Conservation (phyloP, 768 basidiomycete genomes). For the Suillus subaureus region DNA sequence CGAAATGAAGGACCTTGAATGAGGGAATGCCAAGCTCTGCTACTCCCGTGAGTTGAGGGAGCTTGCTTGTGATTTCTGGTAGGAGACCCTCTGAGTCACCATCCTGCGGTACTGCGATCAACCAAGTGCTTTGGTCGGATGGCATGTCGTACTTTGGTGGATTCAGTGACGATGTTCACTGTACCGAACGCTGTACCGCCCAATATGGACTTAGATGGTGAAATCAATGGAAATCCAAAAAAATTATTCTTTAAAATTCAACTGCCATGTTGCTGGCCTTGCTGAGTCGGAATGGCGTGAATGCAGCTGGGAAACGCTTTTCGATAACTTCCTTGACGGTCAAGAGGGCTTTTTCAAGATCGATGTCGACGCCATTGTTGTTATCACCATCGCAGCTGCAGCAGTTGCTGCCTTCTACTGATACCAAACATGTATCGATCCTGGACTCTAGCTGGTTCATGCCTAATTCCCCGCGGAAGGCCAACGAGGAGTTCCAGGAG, state of each 20-base stretch:
- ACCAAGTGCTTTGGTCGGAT: constrained; percentile 95
- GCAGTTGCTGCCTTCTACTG: constrained; percentile 34
- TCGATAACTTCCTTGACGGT: constrained; percentile 6
- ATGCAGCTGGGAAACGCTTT: constrained; percentile 5
- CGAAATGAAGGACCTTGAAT: constrained; percentile 74
- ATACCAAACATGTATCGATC: constrained; percentile 32
- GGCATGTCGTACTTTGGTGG: constrained; percentile 60
- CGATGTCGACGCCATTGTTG: constrained; percentile 45
- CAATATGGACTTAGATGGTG: constrained; percentile 15
- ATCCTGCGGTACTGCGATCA: constrained; percentile 83
- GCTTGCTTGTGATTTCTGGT: constrained; percentile 65
- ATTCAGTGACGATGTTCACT: not conserved
- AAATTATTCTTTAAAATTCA: constrained; percentile 16
- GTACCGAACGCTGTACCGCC: constrained; percentile 3
- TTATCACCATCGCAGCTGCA: constrained; percentile 53
- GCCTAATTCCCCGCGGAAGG: constrained; percentile 80
- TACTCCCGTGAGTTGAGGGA: constrained; percentile 53
- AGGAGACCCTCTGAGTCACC: constrained; percentile 79
- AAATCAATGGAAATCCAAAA: constrained; percentile 15
- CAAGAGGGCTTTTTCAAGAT: constrained; percentile 41
- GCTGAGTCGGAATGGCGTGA: constrained; percentile 13
- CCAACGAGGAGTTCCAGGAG: constrained; percentile 65
- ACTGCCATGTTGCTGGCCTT: constrained; percentile 10
- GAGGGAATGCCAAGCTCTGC: constrained; percentile 76
- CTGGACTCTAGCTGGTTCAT: constrained; percentile 92